Percentiles rank a stretch among this genome's conserved stretches.
Evolutionary conservation across 192 early-diverging fungal genomes (phyloP).

Genomic region (Coemansia asiatica): DNA sequence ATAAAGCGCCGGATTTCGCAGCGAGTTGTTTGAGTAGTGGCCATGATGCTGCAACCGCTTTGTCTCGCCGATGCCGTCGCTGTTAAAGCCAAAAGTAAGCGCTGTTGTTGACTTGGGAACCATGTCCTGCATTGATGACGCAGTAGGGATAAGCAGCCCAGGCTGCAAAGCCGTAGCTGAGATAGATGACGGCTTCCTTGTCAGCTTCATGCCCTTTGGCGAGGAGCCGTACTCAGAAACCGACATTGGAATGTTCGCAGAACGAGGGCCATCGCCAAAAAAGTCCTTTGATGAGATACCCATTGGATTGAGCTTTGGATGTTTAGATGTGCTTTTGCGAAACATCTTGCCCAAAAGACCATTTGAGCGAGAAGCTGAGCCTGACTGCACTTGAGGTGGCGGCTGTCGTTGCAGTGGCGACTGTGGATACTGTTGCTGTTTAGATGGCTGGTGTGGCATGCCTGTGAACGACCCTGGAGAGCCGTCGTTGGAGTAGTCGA

Average conservation of each 20-base stretch:
- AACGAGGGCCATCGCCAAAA: constrained; percentile 24
- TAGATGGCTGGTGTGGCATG: constrained; percentile 4
- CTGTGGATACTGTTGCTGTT: constrained; percentile 16
- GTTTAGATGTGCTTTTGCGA: constrained; percentile 45
- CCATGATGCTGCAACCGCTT: not conserved
- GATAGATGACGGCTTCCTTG: constrained; percentile 29
- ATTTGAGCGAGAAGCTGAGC: constrained; percentile 17
- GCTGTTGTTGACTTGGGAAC: constrained; percentile 1
- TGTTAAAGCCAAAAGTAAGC: not conserved
- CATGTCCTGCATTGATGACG: not conserved
- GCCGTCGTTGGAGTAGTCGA: constrained; percentile 12
- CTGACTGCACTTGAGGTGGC: not conserved
- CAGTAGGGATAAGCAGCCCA: not conserved
- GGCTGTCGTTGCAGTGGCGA: constrained; percentile 10
- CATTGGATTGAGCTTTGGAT: constrained; percentile 45
- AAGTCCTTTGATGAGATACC: constrained; percentile 53
- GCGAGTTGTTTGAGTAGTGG: not conserved
- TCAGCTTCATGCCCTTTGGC: constrained; percentile 24
- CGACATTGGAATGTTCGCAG: constrained; percentile 4
- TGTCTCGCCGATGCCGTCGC: not conserved
- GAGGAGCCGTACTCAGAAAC: constrained; percentile 5
- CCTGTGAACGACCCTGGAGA: not conserved
- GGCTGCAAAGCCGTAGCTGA: constrained; percentile 14
- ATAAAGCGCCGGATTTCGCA: not conserved
- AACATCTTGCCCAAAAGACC: constrained; percentile 50